These are phyloP conservation scores for Coemansia sp. DNA, from an alignment of 192 early-diverging fungal species.

Conservation along the genomic window DNA sequence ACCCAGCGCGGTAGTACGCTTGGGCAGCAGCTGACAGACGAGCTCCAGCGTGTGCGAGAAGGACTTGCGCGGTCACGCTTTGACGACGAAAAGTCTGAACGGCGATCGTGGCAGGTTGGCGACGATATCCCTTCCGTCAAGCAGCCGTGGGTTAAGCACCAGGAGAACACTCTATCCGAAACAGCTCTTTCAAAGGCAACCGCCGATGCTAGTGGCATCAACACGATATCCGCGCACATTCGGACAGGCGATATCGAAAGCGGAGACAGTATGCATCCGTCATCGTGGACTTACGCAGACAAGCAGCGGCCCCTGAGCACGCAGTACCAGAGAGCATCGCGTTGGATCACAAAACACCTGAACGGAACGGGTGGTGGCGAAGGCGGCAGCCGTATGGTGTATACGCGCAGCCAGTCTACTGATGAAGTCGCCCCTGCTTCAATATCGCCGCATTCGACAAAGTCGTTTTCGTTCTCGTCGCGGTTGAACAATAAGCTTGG, in stretches of 20 bases:
- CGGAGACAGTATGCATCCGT: not conserved
- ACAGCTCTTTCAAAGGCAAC: slow-evolving; percentile 25
- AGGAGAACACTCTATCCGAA: slow-evolving; percentile 34
- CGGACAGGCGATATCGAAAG: not conserved
- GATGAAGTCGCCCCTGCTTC: slow-evolving; percentile 7
- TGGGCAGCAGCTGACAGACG: slow-evolving; percentile 51
- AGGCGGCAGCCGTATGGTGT: not conserved
- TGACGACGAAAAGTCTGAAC: slow-evolving; percentile 19
- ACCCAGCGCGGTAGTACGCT: slow-evolving; percentile 43
- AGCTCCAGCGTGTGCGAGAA: slow-evolving; percentile 36
- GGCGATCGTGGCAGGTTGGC: slow-evolving; percentile 45
- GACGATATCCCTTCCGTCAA: slow-evolving; percentile 5
- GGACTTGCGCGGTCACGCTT: slow-evolving; percentile 29
- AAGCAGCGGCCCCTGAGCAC: slow-evolving; percentile 39
- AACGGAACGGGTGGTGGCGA: not conserved
- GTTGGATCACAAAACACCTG: slow-evolving; percentile 27
- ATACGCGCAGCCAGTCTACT: slow-evolving; percentile 7
- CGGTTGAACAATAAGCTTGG: slow-evolving; percentile 41
- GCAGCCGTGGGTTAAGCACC: slow-evolving; percentile 36
- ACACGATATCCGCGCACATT: not conserved
- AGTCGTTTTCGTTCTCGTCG: slow-evolving; percentile 21
- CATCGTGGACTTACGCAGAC: slow-evolving; percentile 34
- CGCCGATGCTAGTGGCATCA: not conserved
- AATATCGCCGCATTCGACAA: slow-evolving; percentile 12
- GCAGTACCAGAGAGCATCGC: slow-evolving; percentile 22